Base-by-base conservation (phyloP, 768 basidiomycete species). In the Kwoniella sp. region DNA sequence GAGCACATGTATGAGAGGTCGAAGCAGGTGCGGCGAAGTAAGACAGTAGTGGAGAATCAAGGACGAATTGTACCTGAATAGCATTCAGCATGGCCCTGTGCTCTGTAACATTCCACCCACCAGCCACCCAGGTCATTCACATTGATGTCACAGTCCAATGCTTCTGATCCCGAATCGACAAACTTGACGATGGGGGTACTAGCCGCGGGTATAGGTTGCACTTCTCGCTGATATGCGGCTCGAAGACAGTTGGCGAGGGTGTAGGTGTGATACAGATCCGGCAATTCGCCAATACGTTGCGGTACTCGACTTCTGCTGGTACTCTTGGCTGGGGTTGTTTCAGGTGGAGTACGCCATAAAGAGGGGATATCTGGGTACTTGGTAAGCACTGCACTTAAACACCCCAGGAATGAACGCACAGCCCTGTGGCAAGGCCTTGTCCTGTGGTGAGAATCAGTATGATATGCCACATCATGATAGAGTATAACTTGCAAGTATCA, bases 71-170 rank as follows among this genome's bases (percentile, higher is more conserved):
- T 65, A 71, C 55, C 64, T 69, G 41, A n/a, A n/a, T n/a, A n/a
- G n/a, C 11, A n/a, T n/a, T n/a, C n/a, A n/a, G n/a, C n/a, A n/a
- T n/a, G n/a, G n/a, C n/a, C n/a, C n/a, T n/a, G n/a, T n/a, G 10
- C 10, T 33, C 32, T 10, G 32, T n/a, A 10, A 31, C 20, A 28
- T 19, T 5, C 15, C 25, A 49, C 67, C 56, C 20, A 69, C 67
- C 67, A 69, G 46, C 67, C 67, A 2, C 67, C 65, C 11, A 73
- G 60, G 55, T 73, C 72, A 39, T 73, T 73, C 25, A 65, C 59
- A 37, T 73, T 73, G 49, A 73, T 53, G 46, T 73, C 70, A 20
- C 66, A 59, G 12, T 54, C 43, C 42, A 54, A 26, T 10, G 45
- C 23, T 12, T 53, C 49, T 17, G 53, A 36, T 4, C 32, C 25